Evolutionary conservation across 2,329 filamentous ascomycete species (phyloP).

Genomic region (Fusarium sp.): DNA sequence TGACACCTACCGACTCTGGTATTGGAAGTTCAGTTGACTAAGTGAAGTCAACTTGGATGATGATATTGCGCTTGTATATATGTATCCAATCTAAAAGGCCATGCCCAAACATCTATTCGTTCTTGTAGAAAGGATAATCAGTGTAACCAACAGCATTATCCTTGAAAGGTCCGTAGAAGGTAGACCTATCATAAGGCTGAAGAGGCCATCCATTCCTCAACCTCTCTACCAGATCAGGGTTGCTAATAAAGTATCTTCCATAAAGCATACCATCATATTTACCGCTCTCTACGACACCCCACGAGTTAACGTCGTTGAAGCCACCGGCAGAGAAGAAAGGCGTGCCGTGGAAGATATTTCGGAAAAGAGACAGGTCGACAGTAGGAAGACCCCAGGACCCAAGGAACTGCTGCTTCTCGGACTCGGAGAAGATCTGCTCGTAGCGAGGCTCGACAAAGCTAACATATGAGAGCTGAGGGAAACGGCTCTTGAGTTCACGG

Average conservation of each 20-base stretch:
- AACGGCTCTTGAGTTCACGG: constrained; percentile 57
- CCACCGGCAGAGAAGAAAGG: constrained; percentile 68
- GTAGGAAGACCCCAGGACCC: constrained; percentile 58
- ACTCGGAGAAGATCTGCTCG: constrained; percentile 62
- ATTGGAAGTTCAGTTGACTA: constrained; percentile 16
- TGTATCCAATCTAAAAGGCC: background rate
- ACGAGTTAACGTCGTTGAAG: constrained; percentile 62
- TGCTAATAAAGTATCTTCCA: constrained; percentile 60
- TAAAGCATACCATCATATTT: constrained; percentile 60
- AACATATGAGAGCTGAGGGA: constrained; percentile 62
- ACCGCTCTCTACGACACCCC: constrained; percentile 56
- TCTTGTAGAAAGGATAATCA: constrained; percentile 47
- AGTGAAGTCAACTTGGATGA: fast-evolving
- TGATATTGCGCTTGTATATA: background rate
- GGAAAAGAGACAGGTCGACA: constrained; percentile 60
- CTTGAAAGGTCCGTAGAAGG: constrained; percentile 57
- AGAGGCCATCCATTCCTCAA: constrained; percentile 55
- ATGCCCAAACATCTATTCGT: background rate
- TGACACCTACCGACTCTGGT: constrained; percentile 19
- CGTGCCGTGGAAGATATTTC: constrained; percentile 61
- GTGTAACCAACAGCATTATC: constrained; percentile 50
- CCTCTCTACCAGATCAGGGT: constrained; percentile 59
- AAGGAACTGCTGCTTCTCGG: constrained; percentile 62
- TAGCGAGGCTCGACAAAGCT: constrained; percentile 66
- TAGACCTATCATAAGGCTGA: constrained; percentile 55